phyloP scores from a whole-genome alignment of 2,329 filamentous ascomycete species.

The Phyllosticta capitalensis region DNA sequence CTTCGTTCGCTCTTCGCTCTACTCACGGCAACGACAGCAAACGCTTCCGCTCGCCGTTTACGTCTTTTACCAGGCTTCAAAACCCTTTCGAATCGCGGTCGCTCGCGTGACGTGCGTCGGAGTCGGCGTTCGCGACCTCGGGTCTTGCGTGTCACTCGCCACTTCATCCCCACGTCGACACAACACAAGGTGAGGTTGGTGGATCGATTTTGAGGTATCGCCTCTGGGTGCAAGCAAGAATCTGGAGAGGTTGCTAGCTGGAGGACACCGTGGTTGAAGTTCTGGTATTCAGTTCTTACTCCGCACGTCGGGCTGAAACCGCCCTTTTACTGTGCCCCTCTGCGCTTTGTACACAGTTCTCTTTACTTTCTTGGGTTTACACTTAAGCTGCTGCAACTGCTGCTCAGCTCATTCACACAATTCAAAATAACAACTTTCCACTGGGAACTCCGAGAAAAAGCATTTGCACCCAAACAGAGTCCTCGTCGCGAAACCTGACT shows the following conservation, averaged over 20 bases:
- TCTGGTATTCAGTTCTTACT: slow-evolving; percentile 12
- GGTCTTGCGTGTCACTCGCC: slow-evolving; percentile 1
- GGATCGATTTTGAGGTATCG: slow-evolving; percentile 2
- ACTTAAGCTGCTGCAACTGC: slow-evolving; percentile 8
- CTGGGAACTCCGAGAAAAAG: slow-evolving; percentile 10
- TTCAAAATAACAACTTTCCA: slow-evolving; percentile 12
- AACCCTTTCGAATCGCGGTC: not conserved
- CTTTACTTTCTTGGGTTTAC: slow-evolving; percentile 9
- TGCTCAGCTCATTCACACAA: slow-evolving; percentile 9
- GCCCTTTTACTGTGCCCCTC: slow-evolving; percentile 6
- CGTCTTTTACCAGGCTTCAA: not conserved
- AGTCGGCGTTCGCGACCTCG: slow-evolving; percentile 4
- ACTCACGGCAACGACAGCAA: not conserved
- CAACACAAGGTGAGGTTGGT: slow-evolving; percentile 11
- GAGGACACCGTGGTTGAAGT: slow-evolving; percentile 10
- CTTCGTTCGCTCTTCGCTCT: not conserved
- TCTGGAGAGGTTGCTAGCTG: slow-evolving; percentile 9
- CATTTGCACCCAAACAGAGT: slow-evolving; percentile 11
- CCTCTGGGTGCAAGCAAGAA: slow-evolving; percentile 5
- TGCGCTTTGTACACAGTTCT: slow-evolving; percentile 11
- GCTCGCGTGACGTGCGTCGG: slow-evolving; percentile 7
- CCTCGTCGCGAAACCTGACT: slow-evolving; percentile 9
- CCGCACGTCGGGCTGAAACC: slow-evolving; percentile 8
- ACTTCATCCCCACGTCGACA: not conserved
- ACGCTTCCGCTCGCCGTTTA: not conserved